A percentile compares a stretch with the other conserved stretches of the same genome.
Conservation (phyloP, 2,329 filamentous ascomycete species). For the Alternaria hordeiaustralica region DNA sequence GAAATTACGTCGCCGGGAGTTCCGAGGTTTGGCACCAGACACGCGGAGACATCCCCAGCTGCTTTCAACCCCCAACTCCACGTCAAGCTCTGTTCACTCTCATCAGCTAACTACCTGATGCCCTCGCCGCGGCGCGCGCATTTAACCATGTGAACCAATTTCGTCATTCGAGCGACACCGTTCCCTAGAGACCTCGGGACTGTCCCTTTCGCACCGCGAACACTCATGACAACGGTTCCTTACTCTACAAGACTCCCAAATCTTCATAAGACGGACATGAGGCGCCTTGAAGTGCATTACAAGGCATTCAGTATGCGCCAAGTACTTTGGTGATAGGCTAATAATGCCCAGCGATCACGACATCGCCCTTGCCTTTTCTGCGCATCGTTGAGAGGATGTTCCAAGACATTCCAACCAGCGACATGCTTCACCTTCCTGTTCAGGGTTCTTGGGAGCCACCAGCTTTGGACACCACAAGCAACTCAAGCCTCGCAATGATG, state of each 20-base stretch:
- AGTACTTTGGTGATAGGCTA: slow-evolving; percentile 17
- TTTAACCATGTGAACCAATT: not conserved
- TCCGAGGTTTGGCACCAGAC: not conserved
- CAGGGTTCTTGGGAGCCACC: slow-evolving; percentile 17
- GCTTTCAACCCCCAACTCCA: not conserved
- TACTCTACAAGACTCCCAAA: not conserved
- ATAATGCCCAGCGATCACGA: slow-evolving; percentile 36
- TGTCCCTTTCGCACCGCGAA: not conserved
- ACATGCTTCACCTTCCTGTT: slow-evolving; percentile 38
- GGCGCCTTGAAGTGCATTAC: not conserved
- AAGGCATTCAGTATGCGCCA: slow-evolving; percentile 1
- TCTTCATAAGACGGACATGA: not conserved
- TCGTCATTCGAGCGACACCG: not conserved
- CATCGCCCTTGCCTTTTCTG: slow-evolving; percentile 24
- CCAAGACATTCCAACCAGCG: slow-evolving; percentile 27
- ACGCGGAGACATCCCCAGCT: not conserved
- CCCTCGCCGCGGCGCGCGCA: not conserved
- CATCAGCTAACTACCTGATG: not conserved
- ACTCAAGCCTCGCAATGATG: slow-evolving; percentile 36
- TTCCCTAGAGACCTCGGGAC: not conserved
- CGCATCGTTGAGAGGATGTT: slow-evolving; percentile 22
- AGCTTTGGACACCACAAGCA: slow-evolving; percentile 26
- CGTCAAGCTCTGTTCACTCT: not conserved
- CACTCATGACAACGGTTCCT: not conserved
- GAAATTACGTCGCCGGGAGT: not conserved